Percentiles rank a stretch among this genome's conserved stretches.
Conservation (phyloP, 345 rosid genomes). For the Brassica incana region DNA sequence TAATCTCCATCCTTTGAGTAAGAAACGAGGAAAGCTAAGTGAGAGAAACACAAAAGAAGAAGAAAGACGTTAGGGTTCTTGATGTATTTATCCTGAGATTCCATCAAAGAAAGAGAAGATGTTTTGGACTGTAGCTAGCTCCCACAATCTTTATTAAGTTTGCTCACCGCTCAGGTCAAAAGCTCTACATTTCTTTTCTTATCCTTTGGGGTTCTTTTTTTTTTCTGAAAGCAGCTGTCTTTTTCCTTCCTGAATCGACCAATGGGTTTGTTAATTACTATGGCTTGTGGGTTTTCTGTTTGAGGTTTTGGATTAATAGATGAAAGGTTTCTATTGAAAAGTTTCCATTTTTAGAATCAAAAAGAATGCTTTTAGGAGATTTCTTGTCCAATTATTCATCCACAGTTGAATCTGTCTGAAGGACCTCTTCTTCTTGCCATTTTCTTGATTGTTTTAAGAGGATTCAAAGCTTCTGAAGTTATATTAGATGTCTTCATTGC, state of each 20-base stretch:
- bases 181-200: not conserved
- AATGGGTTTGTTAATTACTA: not conserved
- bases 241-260: not conserved
- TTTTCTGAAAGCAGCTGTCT: not conserved
- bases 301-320: slow-evolving; percentile 30
- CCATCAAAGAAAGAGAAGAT: slow-evolving; percentile 15
- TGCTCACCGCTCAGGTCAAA: not conserved
- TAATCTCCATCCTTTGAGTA: not conserved
- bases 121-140: slow-evolving; percentile 7
- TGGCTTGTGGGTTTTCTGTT: not conserved
- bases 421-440: not conserved
- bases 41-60: slow-evolving; percentile 7
- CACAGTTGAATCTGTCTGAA: not conserved
- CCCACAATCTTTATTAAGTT: slow-evolving; percentile 1
- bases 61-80: slow-evolving; percentile 32
- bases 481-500: slow-evolving; percentile 1
- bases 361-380: slow-evolving; percentile 30
- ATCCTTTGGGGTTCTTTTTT: not conserved
- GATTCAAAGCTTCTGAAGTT: not conserved
- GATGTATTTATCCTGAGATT: slow-evolving; percentile 25
- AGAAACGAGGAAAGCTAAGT: slow-evolving; percentile 27
- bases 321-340: slow-evolving; percentile 3
- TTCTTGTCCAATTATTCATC: slow-evolving; percentile 13
- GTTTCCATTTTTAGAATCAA: not conserved
- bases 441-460: slow-evolving; percentile 8